Conservation (phyloP, 306 rosid genomes). For the Cyamopsis tetragonoloba region DNA sequence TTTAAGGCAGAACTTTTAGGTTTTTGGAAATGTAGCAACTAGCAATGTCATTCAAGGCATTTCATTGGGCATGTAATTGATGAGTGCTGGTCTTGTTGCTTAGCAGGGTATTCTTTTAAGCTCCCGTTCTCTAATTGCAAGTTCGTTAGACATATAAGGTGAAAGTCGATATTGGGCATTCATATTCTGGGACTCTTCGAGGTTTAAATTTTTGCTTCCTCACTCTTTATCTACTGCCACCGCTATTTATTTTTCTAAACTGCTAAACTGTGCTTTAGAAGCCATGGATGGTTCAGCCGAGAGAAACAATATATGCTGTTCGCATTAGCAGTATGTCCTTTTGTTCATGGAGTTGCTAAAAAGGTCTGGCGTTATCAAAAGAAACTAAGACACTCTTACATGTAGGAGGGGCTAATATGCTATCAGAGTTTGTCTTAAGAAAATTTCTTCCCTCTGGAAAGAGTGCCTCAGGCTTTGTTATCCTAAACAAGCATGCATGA, state of each 20-base stretch:
- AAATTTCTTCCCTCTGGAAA: too few species aligned
- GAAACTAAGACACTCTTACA: neutral
- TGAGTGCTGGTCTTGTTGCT: neutral
- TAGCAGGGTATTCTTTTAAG: slow-evolving; percentile 13
- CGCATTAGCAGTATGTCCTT: neutral
- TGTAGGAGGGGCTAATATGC: neutral
- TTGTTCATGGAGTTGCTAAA: slow-evolving; percentile 1
- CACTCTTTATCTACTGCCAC: neutral
- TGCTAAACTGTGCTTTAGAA: slow-evolving; percentile 4
- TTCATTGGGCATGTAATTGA: neutral
- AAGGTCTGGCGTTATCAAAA: neutral
- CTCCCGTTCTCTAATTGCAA: neutral
- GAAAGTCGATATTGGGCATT: neutral
- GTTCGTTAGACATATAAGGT: neutral
- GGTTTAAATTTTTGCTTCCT: slow-evolving; percentile 2
- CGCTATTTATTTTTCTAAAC: neutral
- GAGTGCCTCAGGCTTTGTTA: too few species aligned
- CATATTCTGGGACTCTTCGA: neutral
- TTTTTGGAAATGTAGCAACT: neutral
- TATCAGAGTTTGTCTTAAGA: too few species aligned
- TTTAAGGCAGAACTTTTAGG: neutral
- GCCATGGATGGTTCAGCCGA: neutral
- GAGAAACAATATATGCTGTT: neutral
- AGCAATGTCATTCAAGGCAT: neutral
- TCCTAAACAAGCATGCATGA: too few species aligned